A percentile compares a stretch with the other conserved stretches of the same genome.
phyloP scores from a whole-genome alignment of 257 asterid species.

The Fraxinus americana region DNA sequence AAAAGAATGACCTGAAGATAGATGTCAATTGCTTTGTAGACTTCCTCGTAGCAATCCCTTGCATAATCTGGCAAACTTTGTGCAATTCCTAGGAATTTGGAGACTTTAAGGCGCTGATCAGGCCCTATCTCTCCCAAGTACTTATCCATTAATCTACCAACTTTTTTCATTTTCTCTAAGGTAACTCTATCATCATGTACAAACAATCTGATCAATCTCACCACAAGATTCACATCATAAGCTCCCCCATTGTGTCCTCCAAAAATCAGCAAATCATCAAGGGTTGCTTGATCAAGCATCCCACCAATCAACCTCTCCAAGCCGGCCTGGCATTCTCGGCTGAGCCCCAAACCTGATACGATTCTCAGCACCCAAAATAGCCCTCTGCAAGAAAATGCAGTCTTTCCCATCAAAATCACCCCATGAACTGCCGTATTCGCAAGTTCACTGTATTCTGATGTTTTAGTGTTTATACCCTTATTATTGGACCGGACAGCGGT shows the following conservation, averaged over 20 bases:
- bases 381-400: constrained; percentile 66
- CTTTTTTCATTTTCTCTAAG: constrained; percentile 46
- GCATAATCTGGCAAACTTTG: constrained; percentile 81
- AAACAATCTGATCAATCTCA: constrained; percentile 62
- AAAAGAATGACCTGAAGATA: constrained; percentile 61
- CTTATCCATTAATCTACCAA: constrained; percentile 59
- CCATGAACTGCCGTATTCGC: constrained; percentile 67
- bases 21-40: constrained; percentile 69
- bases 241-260: constrained; percentile 58
- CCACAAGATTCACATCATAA: constrained; percentile 70
- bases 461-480: background rate
- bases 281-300: constrained; percentile 64
- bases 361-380: constrained; percentile 63
- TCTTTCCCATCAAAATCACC: constrained; percentile 50
- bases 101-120: constrained; percentile 57
- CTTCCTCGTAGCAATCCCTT: constrained; percentile 70
- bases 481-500: constrained; percentile 37
- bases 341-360: constrained; percentile 51
- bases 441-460: constrained; percentile 43
- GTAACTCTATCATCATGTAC: constrained; percentile 36
- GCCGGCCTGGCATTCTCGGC: constrained; percentile 41
- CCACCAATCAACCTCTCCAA: constrained; percentile 71
- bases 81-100: constrained; percentile 72
- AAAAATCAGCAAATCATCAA: constrained; percentile 65
- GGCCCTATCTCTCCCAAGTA: constrained; percentile 79